These are phyloP conservation scores for Phytophthora constricta DNA, from an alignment of 352 stramenopile genomes.

Conservation along the genomic window DNA sequence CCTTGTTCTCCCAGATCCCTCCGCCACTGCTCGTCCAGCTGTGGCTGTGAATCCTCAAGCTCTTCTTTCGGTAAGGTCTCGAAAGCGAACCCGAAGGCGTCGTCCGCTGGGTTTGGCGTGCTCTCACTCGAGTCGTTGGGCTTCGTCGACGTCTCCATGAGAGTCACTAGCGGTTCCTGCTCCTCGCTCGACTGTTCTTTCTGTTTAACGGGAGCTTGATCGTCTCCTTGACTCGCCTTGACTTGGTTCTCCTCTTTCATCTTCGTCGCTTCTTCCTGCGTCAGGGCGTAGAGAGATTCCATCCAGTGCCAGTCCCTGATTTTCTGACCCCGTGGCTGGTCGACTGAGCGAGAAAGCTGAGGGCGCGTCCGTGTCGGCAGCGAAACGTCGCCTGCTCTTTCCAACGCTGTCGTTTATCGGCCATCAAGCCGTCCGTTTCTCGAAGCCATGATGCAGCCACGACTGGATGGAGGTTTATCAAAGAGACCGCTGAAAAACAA, in stretches of 20 bases:
- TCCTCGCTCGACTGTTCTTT: constrained; percentile 1
- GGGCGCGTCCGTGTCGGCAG: constrained; percentile 13
- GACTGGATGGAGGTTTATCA: too few species aligned
- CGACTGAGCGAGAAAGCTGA: constrained; percentile 16
- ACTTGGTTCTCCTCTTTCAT: constrained; percentile 9
- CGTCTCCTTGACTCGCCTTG: constrained; percentile 9
- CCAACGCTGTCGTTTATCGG: background rate
- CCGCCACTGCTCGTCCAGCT: constrained; percentile 24
- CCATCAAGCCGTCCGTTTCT: background rate
- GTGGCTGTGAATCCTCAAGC: constrained; percentile 8
- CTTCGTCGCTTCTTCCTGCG: constrained; percentile 29
- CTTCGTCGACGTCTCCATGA: constrained; percentile 18
- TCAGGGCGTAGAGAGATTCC: constrained; percentile 44
- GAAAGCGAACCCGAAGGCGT: constrained; percentile 40
- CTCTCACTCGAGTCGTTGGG: constrained; percentile 5
- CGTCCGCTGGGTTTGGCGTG: constrained; percentile 12
- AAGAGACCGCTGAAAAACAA: too few species aligned
- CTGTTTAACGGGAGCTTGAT: constrained; percentile 13
- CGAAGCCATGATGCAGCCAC: too few species aligned
- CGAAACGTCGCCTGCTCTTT: constrained; percentile 28
- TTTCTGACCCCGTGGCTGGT: constrained; percentile 18
- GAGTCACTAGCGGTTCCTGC: constrained; percentile 10
- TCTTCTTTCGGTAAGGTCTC: constrained; percentile 24
- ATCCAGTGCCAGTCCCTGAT: constrained; percentile 12
- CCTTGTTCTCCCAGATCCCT: constrained; percentile 2